phyloP scores from a whole-genome alignment of 371 early-diverging fungal genomes.

The Entomophthora muscae region DNA sequence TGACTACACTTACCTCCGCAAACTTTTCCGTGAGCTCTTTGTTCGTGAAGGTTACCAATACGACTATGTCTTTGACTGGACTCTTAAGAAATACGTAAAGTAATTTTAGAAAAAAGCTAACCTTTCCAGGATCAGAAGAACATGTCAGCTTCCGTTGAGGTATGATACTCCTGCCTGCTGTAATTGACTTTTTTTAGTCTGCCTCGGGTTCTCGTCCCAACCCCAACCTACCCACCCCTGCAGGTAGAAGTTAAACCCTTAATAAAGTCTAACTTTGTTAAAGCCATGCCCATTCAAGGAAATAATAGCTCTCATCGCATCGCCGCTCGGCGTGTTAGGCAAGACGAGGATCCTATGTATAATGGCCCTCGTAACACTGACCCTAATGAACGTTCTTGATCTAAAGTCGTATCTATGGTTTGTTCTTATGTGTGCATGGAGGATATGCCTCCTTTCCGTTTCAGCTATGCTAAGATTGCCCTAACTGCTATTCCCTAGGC shows the following conservation, averaged over 20 bases:
- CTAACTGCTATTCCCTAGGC: not conserved
- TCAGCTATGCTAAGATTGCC: not conserved
- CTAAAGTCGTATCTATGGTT: not conserved
- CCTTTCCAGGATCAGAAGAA: not conserved
- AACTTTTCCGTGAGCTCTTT: slow-evolving; percentile 90
- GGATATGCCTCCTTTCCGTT: not conserved
- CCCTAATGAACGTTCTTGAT: not conserved
- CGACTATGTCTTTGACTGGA: slow-evolving; percentile 98
- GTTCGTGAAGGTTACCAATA: slow-evolving; percentile 84
- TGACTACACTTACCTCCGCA: slow-evolving; percentile 93
- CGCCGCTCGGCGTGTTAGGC: not conserved
- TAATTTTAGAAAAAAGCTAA: not conserved
- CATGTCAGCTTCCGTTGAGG: not conserved
- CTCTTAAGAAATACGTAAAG: slow-evolving; percentile 12
- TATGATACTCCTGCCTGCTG: not conserved
- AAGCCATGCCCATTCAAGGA: not conserved
- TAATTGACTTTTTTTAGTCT: not conserved
- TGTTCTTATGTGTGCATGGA: not conserved
- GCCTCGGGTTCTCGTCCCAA: not conserved
- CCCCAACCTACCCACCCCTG: not conserved
- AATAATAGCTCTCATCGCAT: not conserved
- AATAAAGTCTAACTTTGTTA: not conserved
- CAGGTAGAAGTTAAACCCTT: not conserved
- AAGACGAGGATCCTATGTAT: not conserved
- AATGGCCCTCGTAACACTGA: not conserved